Evolutionary conservation across 2,329 filamentous ascomycete species (phyloP), one percentile per base, ranked within the genome.

Genomic region (Parascedosporium putredinis): DNA sequence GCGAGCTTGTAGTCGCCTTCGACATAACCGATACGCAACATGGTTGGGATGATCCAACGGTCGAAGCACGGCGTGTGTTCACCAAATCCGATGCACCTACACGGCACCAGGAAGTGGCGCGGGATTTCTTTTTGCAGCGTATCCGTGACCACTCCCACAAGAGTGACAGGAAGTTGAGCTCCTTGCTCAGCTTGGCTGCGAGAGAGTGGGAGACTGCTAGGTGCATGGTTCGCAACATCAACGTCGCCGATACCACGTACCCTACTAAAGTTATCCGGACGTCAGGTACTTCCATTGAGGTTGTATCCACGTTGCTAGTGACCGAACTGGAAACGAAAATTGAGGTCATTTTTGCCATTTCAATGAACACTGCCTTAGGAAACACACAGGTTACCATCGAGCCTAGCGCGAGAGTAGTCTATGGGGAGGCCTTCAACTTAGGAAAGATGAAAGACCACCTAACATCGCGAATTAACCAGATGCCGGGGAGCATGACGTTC

Each of bases 401-500:
- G 5, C 71, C 75, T 1, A 68, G 67, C 20, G 84, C 81, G 0
- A 72, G 70, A 48, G 79, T 90, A 1, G 70, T 88, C 2, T 93
- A 93, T 61, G 87, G 87, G 0, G 86, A 91, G 65, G 74, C 77
- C 52, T 89, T 90, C 62, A 86, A 88, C 55, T 79, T 81, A 55
- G 76, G 72, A 46, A 89, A 87, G 64, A 83, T 93, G 70, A 71
- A 68, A n/a, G 84, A 88, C 50, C 89, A 86, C 56, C 60, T 93
- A 54, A 63, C 69, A 10, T 74, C 74, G 31, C 62, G 60, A 72
- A 75, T 61, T 67, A 83, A 59, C 64, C 71, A 44, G 56, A 58
- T n/a, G 56, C 48, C 61, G 51, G 56, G 42, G 66, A 69, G 52
- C 60, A 61, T 5, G 59, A 54, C 7, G 58, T 57, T n/a, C 52